Conservation (phyloP, 306 rosid genomes). For the Mimosa bimucronata region DNA sequence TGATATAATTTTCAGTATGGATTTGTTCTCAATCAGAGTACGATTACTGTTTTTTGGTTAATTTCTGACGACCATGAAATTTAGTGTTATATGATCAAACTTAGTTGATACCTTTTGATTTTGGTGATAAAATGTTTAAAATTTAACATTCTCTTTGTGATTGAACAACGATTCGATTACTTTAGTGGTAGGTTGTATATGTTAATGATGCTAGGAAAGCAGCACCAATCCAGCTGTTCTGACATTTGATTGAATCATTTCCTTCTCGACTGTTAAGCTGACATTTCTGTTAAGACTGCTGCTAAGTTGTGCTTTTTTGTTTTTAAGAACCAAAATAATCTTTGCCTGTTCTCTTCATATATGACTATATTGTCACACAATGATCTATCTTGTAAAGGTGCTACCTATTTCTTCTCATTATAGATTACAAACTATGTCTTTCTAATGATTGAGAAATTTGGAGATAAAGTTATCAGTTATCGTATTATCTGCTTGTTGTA, state of each 20-base stretch:
- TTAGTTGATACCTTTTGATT: slow-evolving; percentile 12
- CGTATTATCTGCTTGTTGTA: not conserved
- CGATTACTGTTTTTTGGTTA: no score
- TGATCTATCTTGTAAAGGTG: not conserved
- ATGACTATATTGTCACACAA: not conserved
- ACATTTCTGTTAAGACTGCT: not conserved
- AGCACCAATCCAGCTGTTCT: no score
- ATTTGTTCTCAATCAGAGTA: slow-evolving; percentile 13
- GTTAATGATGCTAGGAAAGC: no score
- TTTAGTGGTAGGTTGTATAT: slow-evolving; percentile 3
- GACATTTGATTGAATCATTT: no score
- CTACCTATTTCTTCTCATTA: not conserved
- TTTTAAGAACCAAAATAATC: not conserved
- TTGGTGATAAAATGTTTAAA: slow-evolving; percentile 3
- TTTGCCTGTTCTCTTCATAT: not conserved
- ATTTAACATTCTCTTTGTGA: slow-evolving; percentile 5
- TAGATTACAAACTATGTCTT: not conserved
- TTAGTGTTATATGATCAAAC: slow-evolving; percentile 2
- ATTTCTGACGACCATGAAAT: not conserved
- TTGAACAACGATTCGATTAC: not conserved
- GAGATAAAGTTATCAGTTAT: not conserved
- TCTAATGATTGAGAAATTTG: not conserved
- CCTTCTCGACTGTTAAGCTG: not conserved
- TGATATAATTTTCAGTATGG: slow-evolving; percentile 1
- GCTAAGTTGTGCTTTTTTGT: not conserved